Base-by-base conservation (phyloP, 1,284 basidiomycete species). In the Fomitopsis pinicola region DNA sequence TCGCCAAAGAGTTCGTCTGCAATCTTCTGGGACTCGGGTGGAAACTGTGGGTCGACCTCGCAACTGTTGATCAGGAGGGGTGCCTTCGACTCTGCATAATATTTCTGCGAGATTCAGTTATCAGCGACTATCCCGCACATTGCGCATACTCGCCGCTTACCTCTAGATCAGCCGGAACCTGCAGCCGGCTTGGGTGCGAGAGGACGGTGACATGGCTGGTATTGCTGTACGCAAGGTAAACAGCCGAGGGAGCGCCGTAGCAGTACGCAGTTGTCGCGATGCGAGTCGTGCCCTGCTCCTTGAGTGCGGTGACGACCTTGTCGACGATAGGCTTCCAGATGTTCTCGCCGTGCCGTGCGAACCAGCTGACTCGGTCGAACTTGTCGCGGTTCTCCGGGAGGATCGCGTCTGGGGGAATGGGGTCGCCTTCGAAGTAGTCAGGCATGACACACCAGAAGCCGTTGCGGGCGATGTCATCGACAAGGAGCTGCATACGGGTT, bases 391-490 rank as follows among this genome's bases (percentile, higher is more conserved):
- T 64, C 46, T 54, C 52, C 35, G 52, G 52, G 3, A 83, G 30
- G 7, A 71, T 76, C 53, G 79, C 75, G 3, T 74, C 61, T 17
- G 17, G 10, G 9, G 79, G 74, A 52, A 85, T 68, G 15, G 84
- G 72, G 68, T 91, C 89, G 44, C 82, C 87, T 68, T 82, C 77
- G 55, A 91, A 75, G 66, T 85, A 80, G 72, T 89, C 86, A 0
- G 82, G 81, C 14, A 81, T 66, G 62, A 88, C 76, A 8, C 80
- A 81, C 79, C 85, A 84, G 79, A 83, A 88, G 12, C 90, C 91
- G 65, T 89, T 88, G 33, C 77, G 77, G 17, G 91, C 89, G 73
- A 87, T 92, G 69, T 85, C 86, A 68, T 94, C 92, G 14, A 80
- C 84, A 38, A 89, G 75, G 35, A 89, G 78, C 86, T 89, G 68